phyloP scores from a whole-genome alignment of 139 green algal genomes.

The Coelastrella sp. region DNA sequence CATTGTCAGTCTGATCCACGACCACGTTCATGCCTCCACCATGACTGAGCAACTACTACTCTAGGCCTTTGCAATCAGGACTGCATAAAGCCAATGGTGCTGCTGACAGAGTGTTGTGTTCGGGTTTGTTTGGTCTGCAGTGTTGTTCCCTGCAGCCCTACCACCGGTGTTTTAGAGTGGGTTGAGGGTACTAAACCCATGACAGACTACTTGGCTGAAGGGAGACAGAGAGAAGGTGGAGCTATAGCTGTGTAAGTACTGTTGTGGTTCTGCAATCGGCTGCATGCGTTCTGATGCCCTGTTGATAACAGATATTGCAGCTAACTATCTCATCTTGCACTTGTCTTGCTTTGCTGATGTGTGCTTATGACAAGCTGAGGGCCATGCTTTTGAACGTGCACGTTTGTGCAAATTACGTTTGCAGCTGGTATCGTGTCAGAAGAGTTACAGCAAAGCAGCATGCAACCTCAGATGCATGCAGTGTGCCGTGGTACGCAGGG shows the following conservation, averaged over 20 bases:
- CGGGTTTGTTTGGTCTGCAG: constrained; percentile 84
- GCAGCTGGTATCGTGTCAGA: no score
- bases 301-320: no score
- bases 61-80: no score
- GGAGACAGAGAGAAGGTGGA: not conserved
- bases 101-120: constrained; percentile 63
- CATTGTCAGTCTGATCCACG: no score
- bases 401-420: no score
- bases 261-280: not conserved
- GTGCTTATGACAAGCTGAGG: no score
- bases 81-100: not conserved
- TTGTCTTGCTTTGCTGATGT: no score
- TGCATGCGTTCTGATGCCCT: not conserved
- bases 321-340: not conserved
- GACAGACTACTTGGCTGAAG: constrained; percentile 52
- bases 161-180: constrained; percentile 93
- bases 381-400: no score
- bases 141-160: constrained; percentile 92
- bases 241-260: constrained; percentile 3
- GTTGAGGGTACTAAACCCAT: constrained; percentile 89
- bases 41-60: no score
- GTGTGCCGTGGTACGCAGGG: not conserved
- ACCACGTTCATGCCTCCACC: no score
- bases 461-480: not conserved
- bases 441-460: no score